A percentile compares a stretch with the other conserved stretches of the same genome.
Conservation (phyloP, 2,329 filamentous ascomycete species). For the Alternaria arborescens region DNA sequence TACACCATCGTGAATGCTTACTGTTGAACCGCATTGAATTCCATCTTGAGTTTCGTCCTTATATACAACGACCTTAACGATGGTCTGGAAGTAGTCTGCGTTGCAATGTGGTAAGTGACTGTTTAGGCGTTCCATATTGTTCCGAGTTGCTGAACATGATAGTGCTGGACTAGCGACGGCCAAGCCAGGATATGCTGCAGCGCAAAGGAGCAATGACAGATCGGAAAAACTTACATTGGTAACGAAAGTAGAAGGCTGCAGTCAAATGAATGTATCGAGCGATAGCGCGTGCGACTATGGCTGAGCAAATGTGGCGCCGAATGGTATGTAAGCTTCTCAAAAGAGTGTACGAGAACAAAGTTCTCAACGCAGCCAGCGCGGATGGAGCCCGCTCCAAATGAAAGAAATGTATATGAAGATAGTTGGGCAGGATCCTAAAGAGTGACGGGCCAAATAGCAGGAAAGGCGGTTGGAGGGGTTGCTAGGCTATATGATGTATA, state of each 20-base stretch:
- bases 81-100: conserved; percentile 31
- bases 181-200: conserved; percentile 27
- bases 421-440: conserved; percentile 46
- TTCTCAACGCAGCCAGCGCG: conserved; percentile 50
- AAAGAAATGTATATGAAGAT: conserved; percentile 45
- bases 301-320: conserved; percentile 34
- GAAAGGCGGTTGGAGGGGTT: conserved; percentile 41
- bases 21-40: conserved; percentile 55
- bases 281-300: conserved; percentile 47
- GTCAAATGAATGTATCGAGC: conserved; percentile 49
- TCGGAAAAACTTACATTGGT: conserved; percentile 40
- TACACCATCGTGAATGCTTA: conserved; percentile 34
- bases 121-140: conserved; percentile 30
- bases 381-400: conserved; percentile 51
- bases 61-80: conserved; percentile 34
- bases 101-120: conserved; percentile 37
- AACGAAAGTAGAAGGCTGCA: conserved; percentile 34
- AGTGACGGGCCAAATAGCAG: conserved; percentile 52
- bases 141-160: conserved; percentile 25
- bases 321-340: conserved; percentile 38
- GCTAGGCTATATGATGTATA: conserved; percentile 48
- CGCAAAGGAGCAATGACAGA: conserved; percentile 38
- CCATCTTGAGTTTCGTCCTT: conserved; percentile 49
- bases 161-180: conserved; percentile 33
- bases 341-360: conserved; percentile 52